phyloP scores from a whole-genome alignment of 805 yeast genomes.

The Schwanniomyces sp. region DNA sequence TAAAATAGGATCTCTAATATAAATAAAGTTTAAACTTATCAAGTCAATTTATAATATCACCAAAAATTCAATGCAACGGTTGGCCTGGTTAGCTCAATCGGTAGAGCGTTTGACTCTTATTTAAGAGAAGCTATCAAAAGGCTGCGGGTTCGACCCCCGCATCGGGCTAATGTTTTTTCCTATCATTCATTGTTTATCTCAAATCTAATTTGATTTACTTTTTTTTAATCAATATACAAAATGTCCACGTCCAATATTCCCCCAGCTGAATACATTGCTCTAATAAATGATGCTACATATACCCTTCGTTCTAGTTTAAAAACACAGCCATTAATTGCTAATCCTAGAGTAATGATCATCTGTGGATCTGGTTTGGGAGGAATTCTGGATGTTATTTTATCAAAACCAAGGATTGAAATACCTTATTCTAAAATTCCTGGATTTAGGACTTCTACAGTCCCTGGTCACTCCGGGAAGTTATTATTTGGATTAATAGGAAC shows the following conservation, averaged over 20 bases:
- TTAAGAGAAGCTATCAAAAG: slow-evolving; percentile 25
- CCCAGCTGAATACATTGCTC: slow-evolving; percentile 15
- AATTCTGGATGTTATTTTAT: slow-evolving; percentile 54
- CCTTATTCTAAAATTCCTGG: slow-evolving; percentile 75
- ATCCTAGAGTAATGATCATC: slow-evolving; percentile 72
- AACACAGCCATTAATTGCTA: slow-evolving; percentile 9
- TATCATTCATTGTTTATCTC: background rate
- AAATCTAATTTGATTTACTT: no score
- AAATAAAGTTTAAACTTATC: no score
- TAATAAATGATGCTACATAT: slow-evolving; percentile 19
- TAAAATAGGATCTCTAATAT: no score
- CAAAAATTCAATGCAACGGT: no score
- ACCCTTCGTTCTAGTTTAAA: slow-evolving; percentile 4
- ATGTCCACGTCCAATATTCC: background rate
- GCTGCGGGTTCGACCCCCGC: slow-evolving; percentile 37
- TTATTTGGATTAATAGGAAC: slow-evolving; percentile 74
- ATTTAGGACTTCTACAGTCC: slow-evolving; percentile 77
- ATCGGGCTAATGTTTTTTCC: slow-evolving; percentile 23
- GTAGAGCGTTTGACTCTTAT: slow-evolving; percentile 34
- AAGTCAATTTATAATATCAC: no score
- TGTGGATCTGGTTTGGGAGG: slow-evolving; percentile 97
- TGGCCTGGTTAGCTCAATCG: slow-evolving; percentile 36
- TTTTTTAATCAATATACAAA: background rate
- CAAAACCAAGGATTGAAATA: slow-evolving; percentile 47
- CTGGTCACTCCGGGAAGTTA: slow-evolving; percentile 85